phyloP scores from a whole-genome alignment of 495 filamentous ascomycete species.

The Aspergillus avenaceus region DNA sequence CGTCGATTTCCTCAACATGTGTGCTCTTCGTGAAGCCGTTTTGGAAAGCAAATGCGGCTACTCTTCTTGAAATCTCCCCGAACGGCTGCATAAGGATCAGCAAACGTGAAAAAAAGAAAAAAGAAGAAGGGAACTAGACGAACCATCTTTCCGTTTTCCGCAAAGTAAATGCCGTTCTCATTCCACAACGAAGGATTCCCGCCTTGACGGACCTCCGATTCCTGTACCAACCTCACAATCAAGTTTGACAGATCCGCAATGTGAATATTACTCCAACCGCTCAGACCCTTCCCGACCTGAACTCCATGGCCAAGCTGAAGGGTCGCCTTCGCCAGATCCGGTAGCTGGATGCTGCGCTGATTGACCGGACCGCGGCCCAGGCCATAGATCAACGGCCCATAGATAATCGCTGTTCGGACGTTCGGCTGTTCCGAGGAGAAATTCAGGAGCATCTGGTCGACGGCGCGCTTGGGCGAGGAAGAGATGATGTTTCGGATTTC shows the following conservation, averaged over 20 bases:
- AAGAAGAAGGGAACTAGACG: neutral
- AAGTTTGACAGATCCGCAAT: constrained; percentile 55
- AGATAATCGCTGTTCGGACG: constrained; percentile 58
- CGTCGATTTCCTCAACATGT: constrained; percentile 26
- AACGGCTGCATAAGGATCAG: constrained; percentile 30
- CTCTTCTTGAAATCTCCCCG: constrained; percentile 48
- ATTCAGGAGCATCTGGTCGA: constrained; percentile 44
- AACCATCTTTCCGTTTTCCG: constrained; percentile 54
- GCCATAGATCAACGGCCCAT: constrained; percentile 66
- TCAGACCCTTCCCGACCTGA: constrained; percentile 49
- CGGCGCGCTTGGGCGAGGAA: constrained; percentile 41
- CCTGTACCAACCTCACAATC: constrained; percentile 49
- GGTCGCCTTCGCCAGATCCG: constrained; percentile 42
- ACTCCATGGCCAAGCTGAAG: constrained; percentile 52
- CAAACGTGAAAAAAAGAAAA: neutral
- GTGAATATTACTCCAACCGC: constrained; percentile 60
- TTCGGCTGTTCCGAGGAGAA: constrained; percentile 19
- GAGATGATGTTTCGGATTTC: constrained; percentile 22
- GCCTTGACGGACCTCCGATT: constrained; percentile 43
- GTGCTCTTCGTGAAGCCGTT: constrained; percentile 52
- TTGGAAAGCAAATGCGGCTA: constrained; percentile 50
- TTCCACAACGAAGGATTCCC: constrained; percentile 56
- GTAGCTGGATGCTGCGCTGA: constrained; percentile 53
- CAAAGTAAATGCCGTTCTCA: constrained; percentile 58
- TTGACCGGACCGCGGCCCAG: constrained; percentile 59